Conservation (phyloP, 2,329 filamentous ascomycete species). For the Coniochaeta ligniaria region DNA sequence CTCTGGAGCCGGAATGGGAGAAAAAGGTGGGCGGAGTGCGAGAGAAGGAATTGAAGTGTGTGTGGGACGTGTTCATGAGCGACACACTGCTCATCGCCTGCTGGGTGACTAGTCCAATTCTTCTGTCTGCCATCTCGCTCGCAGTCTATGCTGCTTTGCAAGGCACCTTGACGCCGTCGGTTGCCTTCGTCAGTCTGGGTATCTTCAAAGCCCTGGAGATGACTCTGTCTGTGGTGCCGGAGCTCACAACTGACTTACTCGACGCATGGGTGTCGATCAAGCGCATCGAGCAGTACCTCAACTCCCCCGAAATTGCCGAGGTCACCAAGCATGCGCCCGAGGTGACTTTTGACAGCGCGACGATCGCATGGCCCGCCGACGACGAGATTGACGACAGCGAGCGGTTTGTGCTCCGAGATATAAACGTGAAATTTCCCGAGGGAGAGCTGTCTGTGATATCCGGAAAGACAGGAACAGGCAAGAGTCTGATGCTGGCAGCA, state of each 20-base stretch:
- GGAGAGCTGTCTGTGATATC: conserved; percentile 68
- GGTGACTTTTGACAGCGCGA: conserved; percentile 59
- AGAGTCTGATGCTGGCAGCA: conserved; percentile 66
- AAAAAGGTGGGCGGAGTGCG: conserved; percentile 58
- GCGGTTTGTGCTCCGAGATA: conserved; percentile 56
- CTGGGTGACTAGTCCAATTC: conserved; percentile 67
- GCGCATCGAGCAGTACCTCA: conserved; percentile 65
- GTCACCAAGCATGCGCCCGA: conserved; percentile 47
- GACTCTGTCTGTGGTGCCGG: conserved; percentile 63
- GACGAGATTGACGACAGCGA: conserved; percentile 47
- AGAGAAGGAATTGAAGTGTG: conserved; percentile 56
- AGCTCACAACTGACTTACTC: conserved; percentile 61
- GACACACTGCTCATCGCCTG: conserved; percentile 58
- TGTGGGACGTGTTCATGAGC: conserved; percentile 59
- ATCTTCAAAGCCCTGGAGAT: conserved; percentile 69
- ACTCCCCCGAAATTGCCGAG: conserved; percentile 54
- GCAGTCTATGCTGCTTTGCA: conserved; percentile 59
- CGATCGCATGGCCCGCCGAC: conserved; percentile 69
- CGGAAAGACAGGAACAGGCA: conserved; percentile 71
- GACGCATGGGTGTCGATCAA: conserved; percentile 68
- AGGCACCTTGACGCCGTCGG: conserved; percentile 58
- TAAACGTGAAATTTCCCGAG: conserved; percentile 60
- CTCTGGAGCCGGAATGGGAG: conserved; percentile 69
- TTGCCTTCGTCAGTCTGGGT: conserved; percentile 73
- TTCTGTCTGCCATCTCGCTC: conserved; percentile 65